Percentiles rank a stretch among this genome's conserved stretches.
These are phyloP conservation scores for Delitschia confertaspora DNA, from an alignment of 495 filamentous ascomycete genomes.

Conservation along the genomic window DNA sequence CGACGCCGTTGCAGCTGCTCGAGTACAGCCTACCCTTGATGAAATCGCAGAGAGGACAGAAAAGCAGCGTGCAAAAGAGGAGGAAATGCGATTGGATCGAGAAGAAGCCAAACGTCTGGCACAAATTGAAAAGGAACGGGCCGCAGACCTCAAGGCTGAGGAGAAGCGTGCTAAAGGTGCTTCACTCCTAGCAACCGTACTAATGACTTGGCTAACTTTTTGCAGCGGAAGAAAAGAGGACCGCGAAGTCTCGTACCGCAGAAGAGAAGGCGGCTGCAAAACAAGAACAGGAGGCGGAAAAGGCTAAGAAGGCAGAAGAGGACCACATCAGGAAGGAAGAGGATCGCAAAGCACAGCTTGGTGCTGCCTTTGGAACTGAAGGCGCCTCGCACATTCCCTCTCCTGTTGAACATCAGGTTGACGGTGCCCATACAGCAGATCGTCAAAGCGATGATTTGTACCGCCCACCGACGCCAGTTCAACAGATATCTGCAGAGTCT, in stretches of 20 bases:
- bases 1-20: constrained; percentile 66
- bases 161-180: constrained; percentile 46
- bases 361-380: too few relatives aligned
- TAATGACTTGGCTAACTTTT: background rate
- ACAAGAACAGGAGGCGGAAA: constrained; percentile 44
- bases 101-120: constrained; percentile 42
- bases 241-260: constrained; percentile 31
- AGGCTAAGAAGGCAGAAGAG: constrained; percentile 42
- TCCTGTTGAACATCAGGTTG: background rate
- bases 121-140: constrained; percentile 44
- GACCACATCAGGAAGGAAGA: constrained; percentile 41
- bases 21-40: constrained; percentile 84
- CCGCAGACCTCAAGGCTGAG: constrained; percentile 45
- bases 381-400: background rate
- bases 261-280: constrained; percentile 47
- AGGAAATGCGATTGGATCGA: constrained; percentile 48
- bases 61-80: constrained; percentile 50
- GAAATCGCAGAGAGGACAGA: constrained; percentile 75
- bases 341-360: constrained; percentile 38
- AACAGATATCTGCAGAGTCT: background rate
- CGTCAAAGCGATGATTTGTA: constrained; percentile 9
- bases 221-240: constrained; percentile 24
- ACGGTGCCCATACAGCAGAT: background rate
- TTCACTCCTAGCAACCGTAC: constrained; percentile 6
- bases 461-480: constrained; percentile 1